Evolutionary conservation across 257 asterid species (phyloP).

Genomic region (Nyctanthes arbortristis): DNA sequence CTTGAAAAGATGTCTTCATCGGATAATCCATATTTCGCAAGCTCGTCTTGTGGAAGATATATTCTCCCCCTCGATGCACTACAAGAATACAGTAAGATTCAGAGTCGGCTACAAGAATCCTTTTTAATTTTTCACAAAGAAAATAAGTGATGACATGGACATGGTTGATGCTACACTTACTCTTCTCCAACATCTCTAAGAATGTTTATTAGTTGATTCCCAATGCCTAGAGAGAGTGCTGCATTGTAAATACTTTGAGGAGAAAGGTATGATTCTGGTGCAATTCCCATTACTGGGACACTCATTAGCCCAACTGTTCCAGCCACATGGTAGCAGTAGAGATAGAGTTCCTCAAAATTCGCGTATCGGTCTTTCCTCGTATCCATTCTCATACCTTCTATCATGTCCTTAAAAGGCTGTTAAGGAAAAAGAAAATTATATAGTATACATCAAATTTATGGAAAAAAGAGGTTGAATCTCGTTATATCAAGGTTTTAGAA

Average conservation of each 20-base stretch:
- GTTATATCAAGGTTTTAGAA: background rate
- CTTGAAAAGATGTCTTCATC: slow-evolving; percentile 67
- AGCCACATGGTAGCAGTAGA: slow-evolving; percentile 78
- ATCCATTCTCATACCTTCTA: slow-evolving; percentile 92
- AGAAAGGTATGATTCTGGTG: slow-evolving; percentile 60
- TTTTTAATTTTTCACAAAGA: background rate
- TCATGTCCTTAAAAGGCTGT: slow-evolving; percentile 88
- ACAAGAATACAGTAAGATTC: slow-evolving; percentile 1
- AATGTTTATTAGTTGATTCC: slow-evolving; percentile 77
- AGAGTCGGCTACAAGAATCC: background rate
- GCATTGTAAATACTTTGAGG: slow-evolving; percentile 55
- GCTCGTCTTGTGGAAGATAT: slow-evolving; percentile 88
- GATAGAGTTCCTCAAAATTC: slow-evolving; percentile 63
- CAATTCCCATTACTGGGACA: slow-evolving; percentile 86
- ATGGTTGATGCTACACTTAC: slow-evolving; percentile 39
- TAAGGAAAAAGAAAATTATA: background rate
- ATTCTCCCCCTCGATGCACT: slow-evolving; percentile 81
- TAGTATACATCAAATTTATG: background rate
- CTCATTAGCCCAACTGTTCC: slow-evolving; percentile 90
- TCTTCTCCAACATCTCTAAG: slow-evolving; percentile 90
- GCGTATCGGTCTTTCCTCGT: slow-evolving; percentile 57
- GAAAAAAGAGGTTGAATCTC: background rate
- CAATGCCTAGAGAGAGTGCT: slow-evolving; percentile 67
- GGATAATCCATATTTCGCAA: slow-evolving; percentile 52
- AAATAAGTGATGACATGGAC: background rate